Evolutionary conservation across 345 rosid genomes (phyloP), one percentile per base, ranked within the genome.

Genomic region (Salix udensis): DNA sequence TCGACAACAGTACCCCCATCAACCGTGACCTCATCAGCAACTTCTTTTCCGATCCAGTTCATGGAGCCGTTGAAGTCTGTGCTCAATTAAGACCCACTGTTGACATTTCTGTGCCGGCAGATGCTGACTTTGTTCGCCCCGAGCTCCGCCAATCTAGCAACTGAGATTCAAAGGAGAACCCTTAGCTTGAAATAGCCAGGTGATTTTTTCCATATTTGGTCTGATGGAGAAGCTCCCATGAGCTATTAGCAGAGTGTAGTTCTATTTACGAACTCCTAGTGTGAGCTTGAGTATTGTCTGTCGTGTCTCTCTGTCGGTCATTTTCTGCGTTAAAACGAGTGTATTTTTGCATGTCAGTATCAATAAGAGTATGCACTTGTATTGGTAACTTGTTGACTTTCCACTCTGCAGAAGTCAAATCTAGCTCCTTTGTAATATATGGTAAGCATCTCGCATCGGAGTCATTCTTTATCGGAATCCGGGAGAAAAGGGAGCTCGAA

Each of bases 61-160:
- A 94, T 40, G 95, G 93, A 76, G 98, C 94, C 52, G 84, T 91
- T 7, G 85, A 89, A 74, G 97, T 92, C 24, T 94, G 97, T 7
- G 94, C 98, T 24, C 89, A 85, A 73, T 76, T 94, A 85, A 91
- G 98, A 79, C 97, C 97, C 7, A 89, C 97, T 0, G 94, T 92
- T 0, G 97, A 94, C 85, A 94, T 94, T 72, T 92, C 98, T 0
- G 95, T 92, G 67, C 85, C 98, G 23, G 52, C 91, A 5, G 90
- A 94, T 82, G 98, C 98, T 0, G 97, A 94, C 78, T 94, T 94
- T 48, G 98, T 94, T 48, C 96, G 97, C 21, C 97, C 97, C 0
- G 98, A 92, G 87, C 80, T 94, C 76, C 91, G 97, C 66, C 94
- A 89, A 73, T 77, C 92, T n/a, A 78, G 86, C 72, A 85, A 87